Percentiles rank a stretch among this genome's conserved stretches.
Evolutionary conservation across 768 basidiomycete species (phyloP).

Genomic region (Leccinum arenicola): DNA sequence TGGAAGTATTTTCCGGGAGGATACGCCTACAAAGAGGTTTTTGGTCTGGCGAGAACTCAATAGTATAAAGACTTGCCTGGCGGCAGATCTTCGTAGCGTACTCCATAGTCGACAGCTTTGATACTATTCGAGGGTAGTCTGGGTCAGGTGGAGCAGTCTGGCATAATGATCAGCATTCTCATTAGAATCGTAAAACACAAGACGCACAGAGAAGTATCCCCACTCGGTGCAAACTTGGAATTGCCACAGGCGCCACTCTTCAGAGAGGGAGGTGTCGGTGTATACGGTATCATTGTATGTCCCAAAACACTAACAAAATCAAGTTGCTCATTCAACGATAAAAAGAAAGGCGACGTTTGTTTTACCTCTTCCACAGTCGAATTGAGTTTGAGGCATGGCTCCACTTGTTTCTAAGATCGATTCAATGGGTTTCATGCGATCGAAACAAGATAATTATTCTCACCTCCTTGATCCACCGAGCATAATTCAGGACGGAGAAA

Average conservation of each 20-base stretch:
- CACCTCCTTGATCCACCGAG: conserved; percentile 71
- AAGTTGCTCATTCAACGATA: background rate
- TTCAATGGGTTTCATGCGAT: background rate
- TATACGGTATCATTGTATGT: conserved; percentile 70
- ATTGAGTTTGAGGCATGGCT: conserved; percentile 49
- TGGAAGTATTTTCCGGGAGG: conserved; percentile 72
- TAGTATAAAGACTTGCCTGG: conserved; percentile 40
- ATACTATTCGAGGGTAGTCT: conserved; percentile 72
- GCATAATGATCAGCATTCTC: background rate
- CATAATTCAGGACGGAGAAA: conserved; percentile 68
- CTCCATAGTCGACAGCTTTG: conserved; percentile 69
- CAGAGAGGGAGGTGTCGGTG: conserved; percentile 55
- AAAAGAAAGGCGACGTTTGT: background rate
- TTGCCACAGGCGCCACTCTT: conserved; percentile 83
- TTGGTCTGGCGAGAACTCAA: background rate
- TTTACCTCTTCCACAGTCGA: conserved; percentile 50
- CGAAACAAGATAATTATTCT: conserved; percentile 5
- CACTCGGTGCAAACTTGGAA: conserved; percentile 95
- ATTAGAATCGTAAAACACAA: background rate
- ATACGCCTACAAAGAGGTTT: conserved; percentile 50
- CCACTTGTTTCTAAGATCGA: conserved; percentile 46
- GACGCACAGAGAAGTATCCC: conserved; percentile 84
- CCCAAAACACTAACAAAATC: conserved; percentile 71
- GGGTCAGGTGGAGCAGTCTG: conserved; percentile 77
- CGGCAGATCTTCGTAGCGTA: conserved; percentile 67